Base-by-base conservation (phyloP, 805 yeast species). In the Saccharomycopsis synnaedendra region DNA sequence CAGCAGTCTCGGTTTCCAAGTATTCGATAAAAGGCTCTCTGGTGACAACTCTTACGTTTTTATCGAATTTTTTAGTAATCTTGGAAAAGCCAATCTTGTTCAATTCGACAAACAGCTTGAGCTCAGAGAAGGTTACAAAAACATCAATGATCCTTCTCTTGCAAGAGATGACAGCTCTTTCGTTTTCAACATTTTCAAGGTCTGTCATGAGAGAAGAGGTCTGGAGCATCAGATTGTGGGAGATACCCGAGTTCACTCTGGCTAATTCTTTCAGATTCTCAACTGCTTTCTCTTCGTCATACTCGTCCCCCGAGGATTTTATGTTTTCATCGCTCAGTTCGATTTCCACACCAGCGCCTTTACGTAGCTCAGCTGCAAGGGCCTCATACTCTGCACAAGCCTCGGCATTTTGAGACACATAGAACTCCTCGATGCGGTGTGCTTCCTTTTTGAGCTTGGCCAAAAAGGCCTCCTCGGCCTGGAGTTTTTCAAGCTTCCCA, bases 21-120 rank as follows among this genome's bases (percentile, higher is more conserved):
- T 7, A 8, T 19, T 39, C 37, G 4, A 44, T n/a, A 44, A 44
- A 44, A 8, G 10, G 29, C 8, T 39, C 43, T 19, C 43, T 39
- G 19, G 39, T 44, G 5, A 7, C 32, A 5, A 19, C 76, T 50
- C 75, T 74, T 54, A 86, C 67, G 7, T 85, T 79, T 62, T 90
- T 90, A 65, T 93, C 96, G 62, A 86, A 93, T 64, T 90, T 90
- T 63, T 90, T 90, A 55, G 88, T 72, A 39, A 90, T 89, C 64
- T 90, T 90, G 45, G 85, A 75, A 63, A 90, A 85, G 2, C 97
- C 97, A 29, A 95, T 85, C 55, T 72, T 75, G 69, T 90, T 90
- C 55, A 93, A 70, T 58, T 88, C 95, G 44, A 85, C 72, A 60
- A 68, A 90, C 7, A 95, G 85, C 57, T 83, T 79, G 55, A 90